Base-by-base conservation (phyloP, 257 asterid species). In the Solanum sitiens region DNA sequence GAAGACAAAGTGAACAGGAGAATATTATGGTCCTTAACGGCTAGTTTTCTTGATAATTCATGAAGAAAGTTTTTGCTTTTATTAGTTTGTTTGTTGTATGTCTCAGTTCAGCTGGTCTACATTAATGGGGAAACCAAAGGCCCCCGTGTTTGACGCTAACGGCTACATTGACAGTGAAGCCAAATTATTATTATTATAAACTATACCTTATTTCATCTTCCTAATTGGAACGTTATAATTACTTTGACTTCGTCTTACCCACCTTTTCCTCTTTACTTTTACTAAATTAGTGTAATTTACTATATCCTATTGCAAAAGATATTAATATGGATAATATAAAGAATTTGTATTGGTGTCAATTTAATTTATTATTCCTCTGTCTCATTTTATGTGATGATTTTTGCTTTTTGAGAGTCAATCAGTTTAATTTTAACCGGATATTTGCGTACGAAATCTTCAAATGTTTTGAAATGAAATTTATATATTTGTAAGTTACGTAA, bases 71-170 rank as follows among this genome's bases (percentile, higher is more conserved):
- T 18, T 23, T 39, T 61, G 23, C 15, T 39, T 82, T 47, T 37
- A 37, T 37, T 37, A 37, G 4, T 37, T 25, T 80, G 63, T 33
- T 53, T 83, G 37, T 37, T 74, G 30, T 37, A 27, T 11, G n/a
- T 33, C 30, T 23, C 33, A 87, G 88, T 18, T 80, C 3, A 30
- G 16, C n/a, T 47, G 68, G 85, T 80, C 68, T 68, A 80, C 68
- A 80, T 80, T 40, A 50, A 40, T 39, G 32, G 11, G 68, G 44
- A 32, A 80, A 80, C 68, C 11, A 50, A 32, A 45, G 44, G 70
- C 85, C 85, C 80, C 93, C 93, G 91, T 92, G 93, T 92, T 87
- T 88, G 87, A 87, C 93, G 92, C 91, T 67, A 94, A 94, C 96
- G 96, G 96, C 96, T 94, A 92, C 65, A 83, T 86, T 71, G 14